phyloP scores from a whole-genome alignment of 2,329 filamentous ascomycete species.

The Ophioceras dolichostomum region DNA sequence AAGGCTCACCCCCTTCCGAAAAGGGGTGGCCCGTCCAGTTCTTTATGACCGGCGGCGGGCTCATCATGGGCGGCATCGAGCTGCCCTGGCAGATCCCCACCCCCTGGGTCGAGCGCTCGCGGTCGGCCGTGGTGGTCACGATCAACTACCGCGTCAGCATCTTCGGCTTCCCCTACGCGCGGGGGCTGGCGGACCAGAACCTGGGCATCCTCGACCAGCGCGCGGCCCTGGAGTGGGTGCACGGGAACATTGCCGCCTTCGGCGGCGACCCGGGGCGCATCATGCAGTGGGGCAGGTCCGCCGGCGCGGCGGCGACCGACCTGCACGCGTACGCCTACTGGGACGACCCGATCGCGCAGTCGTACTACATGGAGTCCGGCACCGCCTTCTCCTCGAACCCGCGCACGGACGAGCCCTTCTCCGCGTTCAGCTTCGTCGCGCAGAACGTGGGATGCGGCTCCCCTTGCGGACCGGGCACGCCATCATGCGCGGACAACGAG shows the following conservation, averaged over 20 bases:
- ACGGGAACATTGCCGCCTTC: slow-evolving; percentile 38
- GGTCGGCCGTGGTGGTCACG: slow-evolving; percentile 23
- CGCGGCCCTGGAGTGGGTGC: slow-evolving; percentile 37
- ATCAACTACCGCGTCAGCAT: slow-evolving; percentile 20
- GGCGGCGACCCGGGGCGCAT: slow-evolving; percentile 37
- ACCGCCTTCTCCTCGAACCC: slow-evolving; percentile 9
- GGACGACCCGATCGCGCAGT: slow-evolving; percentile 1
- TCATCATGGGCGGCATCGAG: slow-evolving; percentile 26
- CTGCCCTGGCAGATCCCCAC: slow-evolving; percentile 32
- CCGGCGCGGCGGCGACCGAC: slow-evolving; percentile 32
- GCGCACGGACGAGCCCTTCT: background rate
- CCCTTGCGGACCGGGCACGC: too few species aligned
- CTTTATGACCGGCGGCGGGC: slow-evolving; percentile 35
- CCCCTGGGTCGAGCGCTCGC: slow-evolving; percentile 31
- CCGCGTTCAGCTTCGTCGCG: background rate
- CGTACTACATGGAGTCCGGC: slow-evolving; percentile 4
- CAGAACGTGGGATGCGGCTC: background rate
- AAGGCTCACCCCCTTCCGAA: slow-evolving; percentile 6
- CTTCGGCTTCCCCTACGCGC: slow-evolving; percentile 18
- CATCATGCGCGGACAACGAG: slow-evolving; percentile 13
- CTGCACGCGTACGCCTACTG: background rate
- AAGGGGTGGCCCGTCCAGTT: slow-evolving; percentile 32
- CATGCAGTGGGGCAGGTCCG: slow-evolving; percentile 33
- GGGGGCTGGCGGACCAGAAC: slow-evolving; percentile 26
- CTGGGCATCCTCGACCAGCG: slow-evolving; percentile 42